Base-by-base conservation (phyloP, 768 basidiomycete genomes). In the Pilatotrama ljubarskyi region DNA sequence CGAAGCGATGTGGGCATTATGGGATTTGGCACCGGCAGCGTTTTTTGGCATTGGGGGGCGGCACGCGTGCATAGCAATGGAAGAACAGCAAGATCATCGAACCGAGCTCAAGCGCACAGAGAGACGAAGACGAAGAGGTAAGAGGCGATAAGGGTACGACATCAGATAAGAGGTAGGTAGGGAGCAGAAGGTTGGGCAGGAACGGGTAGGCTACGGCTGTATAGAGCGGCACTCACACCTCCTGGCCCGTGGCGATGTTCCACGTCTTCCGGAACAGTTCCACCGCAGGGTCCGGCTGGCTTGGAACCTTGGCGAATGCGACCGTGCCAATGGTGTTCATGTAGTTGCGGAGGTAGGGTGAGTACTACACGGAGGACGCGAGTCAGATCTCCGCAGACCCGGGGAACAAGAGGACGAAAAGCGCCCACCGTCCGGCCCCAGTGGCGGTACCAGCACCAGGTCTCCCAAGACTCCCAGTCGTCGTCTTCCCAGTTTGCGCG, bases 381-480 rank as follows among this genome's bases (percentile, higher is more conserved):
- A 9, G 20, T 24, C 15, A 59, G 26, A 20, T 14, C 24, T 17
- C 10, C 40, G 17, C 24, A 44, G 42, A 3, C 56, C 24, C 36
- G 53, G 46, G 35, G 26, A 6, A 58, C 64, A 3, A 64, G 61
- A 32, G 7, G 6, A 25, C 5, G 36, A 8, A n/a, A 25, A 15
- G n/a, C 13, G 76, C 91, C 63, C 54, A 94, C 93, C 72, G 76
- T 80, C 67, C 92, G 80, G 72, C 90, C 91, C 76, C 93, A 95
- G 66, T 96, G 91, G 60, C 90, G 79, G 66, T 90, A 95, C 93
- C 93, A 95, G 2, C 90, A 87, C 88, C 91, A 93, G 0, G 87
- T 90, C 75, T 91, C 87, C 92, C 91, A 94, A 1, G 82, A 78
- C 68, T 82, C 82, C 93, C 93, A 95, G 55, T 90, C 87, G 25